Conservation (phyloP, 139 green algal species). For the Coelastrella sp. region DNA sequence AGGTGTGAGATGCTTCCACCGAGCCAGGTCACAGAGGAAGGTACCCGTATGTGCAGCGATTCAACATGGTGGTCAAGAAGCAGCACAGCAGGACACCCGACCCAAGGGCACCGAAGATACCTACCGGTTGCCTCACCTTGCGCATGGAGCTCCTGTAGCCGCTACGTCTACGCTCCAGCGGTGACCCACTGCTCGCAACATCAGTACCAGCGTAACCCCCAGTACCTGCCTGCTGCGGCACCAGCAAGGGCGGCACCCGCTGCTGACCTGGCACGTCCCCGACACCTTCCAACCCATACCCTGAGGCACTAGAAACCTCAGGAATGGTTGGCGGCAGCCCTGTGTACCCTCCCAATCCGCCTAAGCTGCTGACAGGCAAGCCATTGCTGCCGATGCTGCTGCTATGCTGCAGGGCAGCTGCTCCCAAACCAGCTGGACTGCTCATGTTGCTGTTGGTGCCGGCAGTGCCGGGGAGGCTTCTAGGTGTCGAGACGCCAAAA, state of each 20-base stretch:
- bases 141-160: slow-evolving; percentile 40
- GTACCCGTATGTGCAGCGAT: no score
- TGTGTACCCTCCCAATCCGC: neutral
- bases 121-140: slow-evolving; percentile 22
- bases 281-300: neutral
- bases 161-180: slow-evolving; percentile 17
- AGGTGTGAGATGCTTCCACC: neutral
- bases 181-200: slow-evolving; percentile 9
- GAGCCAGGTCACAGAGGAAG: no score
- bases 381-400: slow-evolving; percentile 2
- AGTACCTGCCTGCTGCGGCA: no score
- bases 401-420: neutral
- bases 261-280: neutral
- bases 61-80: no score
- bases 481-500: neutral
- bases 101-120: no score
- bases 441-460: neutral
- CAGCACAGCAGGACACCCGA: no score
- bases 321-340: slow-evolving; percentile 29
- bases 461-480: neutral
- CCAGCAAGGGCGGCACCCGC: neutral
- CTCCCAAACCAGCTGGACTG: neutral
- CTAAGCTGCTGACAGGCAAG: neutral
- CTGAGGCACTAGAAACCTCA: neutral
- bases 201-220: slow-evolving; percentile 2